phyloP scores from a whole-genome alignment of 2,329 filamentous ascomycete species.

The Hypoxylon sp. region DNA sequence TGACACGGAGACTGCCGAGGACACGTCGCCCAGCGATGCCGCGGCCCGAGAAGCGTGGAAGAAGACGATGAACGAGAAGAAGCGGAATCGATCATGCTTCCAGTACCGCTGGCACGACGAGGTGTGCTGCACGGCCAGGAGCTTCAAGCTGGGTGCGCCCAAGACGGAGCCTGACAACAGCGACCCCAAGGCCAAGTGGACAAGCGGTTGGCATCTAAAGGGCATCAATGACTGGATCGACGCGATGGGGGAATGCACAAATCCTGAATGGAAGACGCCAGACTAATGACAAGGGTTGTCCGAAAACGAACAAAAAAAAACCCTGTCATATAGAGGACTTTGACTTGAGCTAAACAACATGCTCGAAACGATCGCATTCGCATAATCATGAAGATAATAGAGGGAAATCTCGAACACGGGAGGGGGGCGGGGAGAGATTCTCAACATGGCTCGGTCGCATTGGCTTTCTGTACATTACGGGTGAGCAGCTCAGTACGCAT shows the following conservation, averaged over 20 bases:
- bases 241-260: conserved; percentile 53
- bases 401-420: conserved; percentile 7
- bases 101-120: conserved; percentile 57
- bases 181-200: conserved; percentile 46
- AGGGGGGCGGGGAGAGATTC: neutral
- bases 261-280: conserved; percentile 51
- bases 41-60: conserved; percentile 35
- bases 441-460: neutral
- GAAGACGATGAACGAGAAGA: conserved; percentile 41
- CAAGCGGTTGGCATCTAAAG: conserved; percentile 56
- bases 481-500: neutral
- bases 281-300: conserved; percentile 27
- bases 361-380: neutral
- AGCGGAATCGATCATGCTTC: conserved; percentile 52
- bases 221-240: conserved; percentile 58
- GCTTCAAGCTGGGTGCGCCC: conserved; percentile 55
- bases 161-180: conserved; percentile 43
- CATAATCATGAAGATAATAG: conserved; percentile 16
- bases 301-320: neutral
- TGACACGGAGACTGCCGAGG: conserved; percentile 42
- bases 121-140: conserved; percentile 53
- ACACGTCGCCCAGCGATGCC: conserved; percentile 38
- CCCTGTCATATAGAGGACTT: neutral
- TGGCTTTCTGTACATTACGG: conserved; percentile 13
- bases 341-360: neutral